Evolutionary conservation across 2,329 filamentous ascomycete species (phyloP).

Genomic region (Alternaria infectoria): DNA sequence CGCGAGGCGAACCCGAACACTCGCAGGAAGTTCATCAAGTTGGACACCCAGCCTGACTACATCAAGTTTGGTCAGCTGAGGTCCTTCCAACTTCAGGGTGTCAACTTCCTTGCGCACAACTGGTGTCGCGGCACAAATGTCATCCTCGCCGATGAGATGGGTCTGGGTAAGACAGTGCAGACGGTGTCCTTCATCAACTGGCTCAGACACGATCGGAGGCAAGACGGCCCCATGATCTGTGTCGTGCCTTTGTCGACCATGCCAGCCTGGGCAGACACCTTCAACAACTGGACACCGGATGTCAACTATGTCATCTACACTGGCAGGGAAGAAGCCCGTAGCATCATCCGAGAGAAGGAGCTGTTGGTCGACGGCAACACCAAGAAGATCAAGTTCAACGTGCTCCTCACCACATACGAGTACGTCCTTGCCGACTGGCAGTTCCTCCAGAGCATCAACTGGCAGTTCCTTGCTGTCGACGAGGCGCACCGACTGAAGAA

Average conservation of each 20-base stretch:
- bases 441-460: slow-evolving; percentile 89
- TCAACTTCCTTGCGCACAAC: slow-evolving; percentile 96
- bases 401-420: slow-evolving; percentile 97
- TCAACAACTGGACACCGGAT: slow-evolving; percentile 94
- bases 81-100: slow-evolving; percentile 89
- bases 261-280: slow-evolving; percentile 97
- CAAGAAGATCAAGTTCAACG: slow-evolving; percentile 93
- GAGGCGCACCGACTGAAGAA: slow-evolving; percentile 98
- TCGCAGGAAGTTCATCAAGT: slow-evolving; percentile 59
- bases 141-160: slow-evolving; percentile 98
- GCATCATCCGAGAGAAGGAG: slow-evolving; percentile 88
- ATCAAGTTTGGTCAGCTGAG: slow-evolving; percentile 84
- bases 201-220: slow-evolving; percentile 85
- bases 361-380: slow-evolving; percentile 84
- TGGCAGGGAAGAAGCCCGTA: slow-evolving; percentile 83
- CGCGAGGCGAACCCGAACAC: slow-evolving; percentile 78
- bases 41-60: slow-evolving; percentile 84
- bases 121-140: slow-evolving; percentile 96
- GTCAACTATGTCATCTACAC: slow-evolving; percentile 97
- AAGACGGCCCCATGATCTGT: slow-evolving; percentile 94
- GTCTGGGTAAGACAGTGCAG: slow-evolving; percentile 96
- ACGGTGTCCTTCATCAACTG: slow-evolving; percentile 97
- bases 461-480: slow-evolving; percentile 96
- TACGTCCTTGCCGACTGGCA: slow-evolving; percentile 87
- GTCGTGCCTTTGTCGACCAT: slow-evolving; percentile 98